phyloP scores from a whole-genome alignment of 2,329 filamentous ascomycete genomes.

The Zalaria obscura region DNA sequence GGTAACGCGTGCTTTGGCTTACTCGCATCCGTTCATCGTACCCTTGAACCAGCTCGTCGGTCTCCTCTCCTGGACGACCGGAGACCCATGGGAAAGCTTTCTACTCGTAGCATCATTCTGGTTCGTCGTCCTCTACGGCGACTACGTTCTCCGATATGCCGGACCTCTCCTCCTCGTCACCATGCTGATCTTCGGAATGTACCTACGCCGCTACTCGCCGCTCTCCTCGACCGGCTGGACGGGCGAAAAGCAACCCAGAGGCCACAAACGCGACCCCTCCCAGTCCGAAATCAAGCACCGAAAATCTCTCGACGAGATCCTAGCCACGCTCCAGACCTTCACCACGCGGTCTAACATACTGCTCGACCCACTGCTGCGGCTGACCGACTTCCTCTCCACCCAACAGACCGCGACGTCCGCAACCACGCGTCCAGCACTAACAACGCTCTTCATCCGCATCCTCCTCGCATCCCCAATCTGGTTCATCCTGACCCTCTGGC shows the following conservation, averaged over 20 bases:
- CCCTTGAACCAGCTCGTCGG: constrained; percentile 77
- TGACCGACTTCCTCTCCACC: constrained; percentile 78
- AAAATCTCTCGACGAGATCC: constrained; percentile 93
- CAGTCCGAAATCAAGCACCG: constrained; percentile 57
- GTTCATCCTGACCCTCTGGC: constrained; percentile 69
- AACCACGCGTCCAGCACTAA: constrained; percentile 80
- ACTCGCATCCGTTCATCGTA: constrained; percentile 87
- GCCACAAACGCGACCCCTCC: constrained; percentile 34
- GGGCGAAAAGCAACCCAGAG: constrained; percentile 43
- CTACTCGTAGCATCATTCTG: constrained; percentile 75
- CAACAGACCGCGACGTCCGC: constrained; percentile 84
- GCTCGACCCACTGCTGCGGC: constrained; percentile 70
- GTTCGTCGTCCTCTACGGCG: constrained; percentile 74
- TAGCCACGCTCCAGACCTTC: constrained; percentile 81
- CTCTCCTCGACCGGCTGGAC: constrained; percentile 74
- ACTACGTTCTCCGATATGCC: constrained; percentile 63
- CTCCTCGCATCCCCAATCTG: constrained; percentile 79
- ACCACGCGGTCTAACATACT: constrained; percentile 86
- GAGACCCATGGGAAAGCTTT: constrained; percentile 95
- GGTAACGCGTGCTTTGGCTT: constrained; percentile 84
- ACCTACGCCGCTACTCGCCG: constrained; percentile 76
- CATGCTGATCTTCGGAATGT: constrained; percentile 80
- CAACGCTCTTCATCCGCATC: constrained; percentile 77
- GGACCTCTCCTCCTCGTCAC: constrained; percentile 73
- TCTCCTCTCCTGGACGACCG: constrained; percentile 83